Conservation (phyloP, 2,329 filamentous ascomycete species). For the Proliferodiscus dingleyae region DNA sequence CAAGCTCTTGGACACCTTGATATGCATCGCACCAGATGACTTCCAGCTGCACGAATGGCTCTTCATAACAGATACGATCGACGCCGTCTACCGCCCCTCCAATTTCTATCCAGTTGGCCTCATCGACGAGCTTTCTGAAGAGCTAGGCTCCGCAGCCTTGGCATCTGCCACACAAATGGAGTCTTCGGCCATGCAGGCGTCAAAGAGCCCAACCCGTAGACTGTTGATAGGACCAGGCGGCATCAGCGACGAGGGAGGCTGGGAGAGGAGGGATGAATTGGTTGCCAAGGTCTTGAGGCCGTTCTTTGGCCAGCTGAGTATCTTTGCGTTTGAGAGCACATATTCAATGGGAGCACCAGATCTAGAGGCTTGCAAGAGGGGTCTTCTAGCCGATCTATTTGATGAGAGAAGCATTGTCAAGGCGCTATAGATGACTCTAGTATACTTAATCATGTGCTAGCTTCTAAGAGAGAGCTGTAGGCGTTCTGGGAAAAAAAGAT, state of each 20-base stretch:
- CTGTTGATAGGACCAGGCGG: slow-evolving; percentile 38
- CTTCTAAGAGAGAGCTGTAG: too few species aligned
- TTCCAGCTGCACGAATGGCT: slow-evolving; percentile 99
- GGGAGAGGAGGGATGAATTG: slow-evolving; percentile 63
- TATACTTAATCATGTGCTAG: too few species aligned
- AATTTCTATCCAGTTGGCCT: slow-evolving; percentile 67
- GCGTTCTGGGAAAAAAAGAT: too few species aligned
- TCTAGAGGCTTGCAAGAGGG: slow-evolving; percentile 55
- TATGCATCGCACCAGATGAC: slow-evolving; percentile 84
- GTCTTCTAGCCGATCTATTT: slow-evolving; percentile 70
- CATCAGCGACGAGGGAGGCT: slow-evolving; percentile 49
- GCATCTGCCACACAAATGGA: slow-evolving; percentile 20
- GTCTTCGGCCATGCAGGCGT: slow-evolving; percentile 20
- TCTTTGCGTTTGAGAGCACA: slow-evolving; percentile 86
- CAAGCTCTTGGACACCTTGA: slow-evolving; percentile 85
- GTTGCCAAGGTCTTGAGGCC: slow-evolving; percentile 75
- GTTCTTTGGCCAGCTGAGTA: slow-evolving; percentile 88
- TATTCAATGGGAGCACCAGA: slow-evolving; percentile 78
- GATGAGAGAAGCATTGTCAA: slow-evolving; percentile 67
- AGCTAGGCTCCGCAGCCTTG: slow-evolving; percentile 42
- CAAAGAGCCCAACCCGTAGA: slow-evolving; percentile 26
- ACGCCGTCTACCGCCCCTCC: slow-evolving; percentile 80
- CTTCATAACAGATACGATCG: slow-evolving; percentile 94
- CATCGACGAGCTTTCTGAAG: slow-evolving; percentile 78
- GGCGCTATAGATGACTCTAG: slow-evolving; percentile 37